Conservation (phyloP, 2,329 filamentous ascomycete species). For the Aspergillus ruber region DNA sequence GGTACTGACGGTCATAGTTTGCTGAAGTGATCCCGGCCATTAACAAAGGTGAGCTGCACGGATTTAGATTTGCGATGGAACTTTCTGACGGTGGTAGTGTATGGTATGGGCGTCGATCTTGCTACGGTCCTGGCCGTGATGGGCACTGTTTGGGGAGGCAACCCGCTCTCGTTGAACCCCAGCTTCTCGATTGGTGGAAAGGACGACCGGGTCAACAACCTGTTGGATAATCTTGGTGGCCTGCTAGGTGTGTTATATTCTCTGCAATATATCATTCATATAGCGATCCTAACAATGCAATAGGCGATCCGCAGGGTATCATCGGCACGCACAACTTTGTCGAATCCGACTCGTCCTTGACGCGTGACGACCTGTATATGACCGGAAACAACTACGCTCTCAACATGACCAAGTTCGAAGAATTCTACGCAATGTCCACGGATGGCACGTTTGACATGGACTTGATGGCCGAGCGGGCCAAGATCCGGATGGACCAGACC, state of each 20-base stretch:
- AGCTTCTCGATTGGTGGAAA: slow-evolving; percentile 50
- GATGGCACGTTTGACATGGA: slow-evolving; percentile 39
- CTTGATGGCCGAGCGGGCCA: slow-evolving; percentile 39
- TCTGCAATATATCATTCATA: not conserved
- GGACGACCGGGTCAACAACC: slow-evolving; percentile 31
- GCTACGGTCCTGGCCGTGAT: slow-evolving; percentile 39
- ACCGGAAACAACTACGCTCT: slow-evolving; percentile 47
- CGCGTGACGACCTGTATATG: slow-evolving; percentile 48
- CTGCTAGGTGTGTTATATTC: slow-evolving; percentile 29
- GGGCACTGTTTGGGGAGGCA: slow-evolving; percentile 45
- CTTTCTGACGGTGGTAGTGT: slow-evolving; percentile 27
- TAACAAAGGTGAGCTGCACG: slow-evolving; percentile 23
- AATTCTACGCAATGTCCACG: slow-evolving; percentile 39
- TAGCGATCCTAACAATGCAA: slow-evolving; percentile 2
- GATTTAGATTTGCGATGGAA: not conserved
- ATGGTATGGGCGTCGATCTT: slow-evolving; percentile 44
- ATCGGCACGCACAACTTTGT: slow-evolving; percentile 51
- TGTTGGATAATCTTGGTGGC: slow-evolving; percentile 40
- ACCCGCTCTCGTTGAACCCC: slow-evolving; percentile 44
- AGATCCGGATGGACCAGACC: slow-evolving; percentile 42
- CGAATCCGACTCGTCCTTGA: slow-evolving; percentile 49
- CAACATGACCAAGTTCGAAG: slow-evolving; percentile 48
- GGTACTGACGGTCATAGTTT: slow-evolving; percentile 15
- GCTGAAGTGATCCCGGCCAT: slow-evolving; percentile 27
- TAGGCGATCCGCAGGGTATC: slow-evolving; percentile 43